Evolutionary conservation across 495 filamentous ascomycete genomes (phyloP).

Genomic region (Daldinia childiae): DNA sequence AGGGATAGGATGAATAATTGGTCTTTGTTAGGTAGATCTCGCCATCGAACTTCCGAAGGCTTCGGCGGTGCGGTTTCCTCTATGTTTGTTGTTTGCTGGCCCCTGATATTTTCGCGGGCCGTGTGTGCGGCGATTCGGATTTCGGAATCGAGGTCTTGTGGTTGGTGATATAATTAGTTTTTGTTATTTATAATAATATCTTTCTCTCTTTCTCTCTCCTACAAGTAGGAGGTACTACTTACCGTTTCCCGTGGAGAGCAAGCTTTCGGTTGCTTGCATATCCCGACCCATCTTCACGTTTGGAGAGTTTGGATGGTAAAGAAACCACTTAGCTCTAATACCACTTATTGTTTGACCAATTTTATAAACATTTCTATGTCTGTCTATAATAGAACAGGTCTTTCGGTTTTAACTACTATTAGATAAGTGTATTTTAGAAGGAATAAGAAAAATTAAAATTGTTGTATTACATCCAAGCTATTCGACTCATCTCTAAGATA

Average conservation of each 20-base stretch:
- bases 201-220: too few relatives aligned
- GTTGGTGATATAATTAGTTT: neutral
- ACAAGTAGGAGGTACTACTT: neutral
- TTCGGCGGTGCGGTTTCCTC: neutral
- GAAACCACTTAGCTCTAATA: neutral
- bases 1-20: conserved; percentile 63
- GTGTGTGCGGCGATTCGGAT: conserved; percentile 9
- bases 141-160: conserved; percentile 20
- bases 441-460: neutral
- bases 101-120: conserved; percentile 8
- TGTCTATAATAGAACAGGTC: neutral
- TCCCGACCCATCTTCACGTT: conserved; percentile 29
- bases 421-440: neutral
- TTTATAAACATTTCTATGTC: neutral
- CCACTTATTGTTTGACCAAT: neutral
- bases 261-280: conserved; percentile 4
- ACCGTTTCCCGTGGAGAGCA: conserved; percentile 30
- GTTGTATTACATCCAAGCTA: neutral
- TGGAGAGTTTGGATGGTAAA: neutral
- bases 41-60: conserved; percentile 43
- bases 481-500: neutral
- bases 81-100: neutral
- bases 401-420: neutral
- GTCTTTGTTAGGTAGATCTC: conserved; percentile 59
- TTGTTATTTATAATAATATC: neutral